These are phyloP conservation scores for Suillus subaureus DNA, from an alignment of 768 basidiomycete genomes.

Conservation along the genomic window DNA sequence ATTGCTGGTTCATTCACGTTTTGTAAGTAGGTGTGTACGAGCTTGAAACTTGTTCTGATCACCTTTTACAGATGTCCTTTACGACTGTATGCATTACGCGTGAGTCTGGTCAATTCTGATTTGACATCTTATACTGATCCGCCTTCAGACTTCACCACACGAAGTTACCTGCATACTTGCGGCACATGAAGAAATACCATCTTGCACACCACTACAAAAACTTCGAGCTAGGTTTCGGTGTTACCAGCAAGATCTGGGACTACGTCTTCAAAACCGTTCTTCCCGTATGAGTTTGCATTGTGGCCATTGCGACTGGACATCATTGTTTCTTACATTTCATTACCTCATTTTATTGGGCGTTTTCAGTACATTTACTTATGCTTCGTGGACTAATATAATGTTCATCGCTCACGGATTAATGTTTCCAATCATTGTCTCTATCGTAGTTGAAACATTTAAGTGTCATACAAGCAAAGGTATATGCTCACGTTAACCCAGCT, in stretches of 20 bases:
- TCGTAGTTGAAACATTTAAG: neutral
- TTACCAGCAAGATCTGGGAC: conserved; percentile 98
- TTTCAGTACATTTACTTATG: neutral
- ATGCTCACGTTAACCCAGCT: no score
- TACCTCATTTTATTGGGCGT: neutral
- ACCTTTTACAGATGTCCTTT: conserved; percentile 61
- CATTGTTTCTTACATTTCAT: neutral
- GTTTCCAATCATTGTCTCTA: neutral
- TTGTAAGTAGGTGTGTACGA: conserved; percentile 47
- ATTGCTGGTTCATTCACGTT: conserved; percentile 80
- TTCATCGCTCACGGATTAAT: neutral
- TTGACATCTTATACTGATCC: conserved; percentile 14
- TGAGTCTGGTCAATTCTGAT: conserved; percentile 39
- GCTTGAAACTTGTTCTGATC: conserved; percentile 8
- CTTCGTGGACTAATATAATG: conserved; percentile 2
- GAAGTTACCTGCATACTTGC: conserved; percentile 80
- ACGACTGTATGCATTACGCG: conserved; percentile 94
- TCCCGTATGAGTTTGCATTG: conserved; percentile 44
- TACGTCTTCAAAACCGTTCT: conserved; percentile 85
- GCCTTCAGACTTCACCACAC: conserved; percentile 76
- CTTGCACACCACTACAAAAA: conserved; percentile 98
- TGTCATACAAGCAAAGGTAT: no score
- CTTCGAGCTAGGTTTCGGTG: conserved; percentile 96
- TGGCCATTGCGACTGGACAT: neutral
- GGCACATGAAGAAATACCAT: conserved; percentile 96